Base-by-base conservation (phyloP, 139 green algal species). In the Pseudopediastrum boryanum region DNA sequence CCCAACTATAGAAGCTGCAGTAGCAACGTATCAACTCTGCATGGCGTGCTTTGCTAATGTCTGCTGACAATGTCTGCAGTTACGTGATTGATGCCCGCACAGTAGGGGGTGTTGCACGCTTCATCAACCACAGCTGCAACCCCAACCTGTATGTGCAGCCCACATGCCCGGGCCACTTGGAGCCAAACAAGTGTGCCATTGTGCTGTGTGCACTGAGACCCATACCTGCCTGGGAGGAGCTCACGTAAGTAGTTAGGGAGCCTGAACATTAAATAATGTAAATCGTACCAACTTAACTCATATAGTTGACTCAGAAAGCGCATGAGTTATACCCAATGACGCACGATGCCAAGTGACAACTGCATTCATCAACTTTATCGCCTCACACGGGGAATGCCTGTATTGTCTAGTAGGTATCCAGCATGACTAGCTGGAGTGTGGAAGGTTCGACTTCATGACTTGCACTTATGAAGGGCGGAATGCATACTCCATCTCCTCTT, bases 111-210 rank as follows among this genome's bases (percentile, higher is more conserved):
- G 74, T 93, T 44, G 92, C 91, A 12, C 91, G 95, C 44, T 98
- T 98, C 87, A 92, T 98, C 83, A 98, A 98, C 85, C 95, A 98
- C 90, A 90, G 79, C 33, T 98, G 95, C 89, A 78, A 94, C 2
- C 94, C 94, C 66, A 98, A 98, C 88, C 94, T 92, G 92, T 84
- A 94, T 89, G 48, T 98, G 76, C 97, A 98, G 91, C 96, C 93
- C 86, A 67, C 91, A 58, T 92, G 95, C 67, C 56, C 76, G 7
- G 92, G 92, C 25, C 93, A 98, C 69, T 61, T 51, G 2, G 50
- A 84, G 31, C 29, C 6, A 1, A 13, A 66, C 41, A 51, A 69
- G 88, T 81, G 96, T 66, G 84, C 87, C 59, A 95, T 98, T 67
- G 93, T 94, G 19, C 81, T 98, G 25, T 98, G 96, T 82, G 83